Evolutionary conservation across 2,329 filamentous ascomycete species (phyloP).

Genomic region (Penicillium crustosum): DNA sequence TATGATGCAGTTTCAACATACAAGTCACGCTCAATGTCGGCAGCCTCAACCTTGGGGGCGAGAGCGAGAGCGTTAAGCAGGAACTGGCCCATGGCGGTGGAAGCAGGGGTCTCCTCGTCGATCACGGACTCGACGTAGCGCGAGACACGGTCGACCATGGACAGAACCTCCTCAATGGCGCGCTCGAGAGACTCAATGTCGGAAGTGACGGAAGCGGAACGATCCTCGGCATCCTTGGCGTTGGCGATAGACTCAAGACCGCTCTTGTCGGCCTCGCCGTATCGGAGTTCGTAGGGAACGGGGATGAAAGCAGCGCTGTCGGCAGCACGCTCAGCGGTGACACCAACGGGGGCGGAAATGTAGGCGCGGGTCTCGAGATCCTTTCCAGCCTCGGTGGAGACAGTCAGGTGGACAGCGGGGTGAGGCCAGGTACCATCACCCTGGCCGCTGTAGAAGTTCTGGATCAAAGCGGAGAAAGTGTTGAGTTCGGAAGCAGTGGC

Average conservation of each 20-base stretch:
- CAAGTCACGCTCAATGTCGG: slow-evolving; percentile 94
- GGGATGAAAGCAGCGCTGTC: slow-evolving; percentile 98
- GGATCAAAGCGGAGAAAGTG: slow-evolving; percentile 96
- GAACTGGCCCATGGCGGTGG: slow-evolving; percentile 89
- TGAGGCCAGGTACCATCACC: slow-evolving; percentile 97
- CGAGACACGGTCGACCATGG: slow-evolving; percentile 85
- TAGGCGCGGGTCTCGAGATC: slow-evolving; percentile 90
- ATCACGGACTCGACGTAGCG: slow-evolving; percentile 92
- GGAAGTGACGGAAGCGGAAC: slow-evolving; percentile 71
- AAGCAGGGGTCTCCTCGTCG: slow-evolving; percentile 82
- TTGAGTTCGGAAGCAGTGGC: slow-evolving; percentile 95
- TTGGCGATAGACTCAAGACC: slow-evolving; percentile 80
- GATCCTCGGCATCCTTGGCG: slow-evolving; percentile 75
- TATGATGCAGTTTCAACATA: slow-evolving; percentile 38
- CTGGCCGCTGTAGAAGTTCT: slow-evolving; percentile 98
- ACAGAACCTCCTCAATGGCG: slow-evolving; percentile 81
- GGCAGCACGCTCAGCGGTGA: slow-evolving; percentile 89
- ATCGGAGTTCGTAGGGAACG: slow-evolving; percentile 90
- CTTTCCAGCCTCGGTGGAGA: slow-evolving; percentile 83
- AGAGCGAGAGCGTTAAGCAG: slow-evolving; percentile 90
- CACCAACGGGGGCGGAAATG: slow-evolving; percentile 91
- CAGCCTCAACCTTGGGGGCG: slow-evolving; percentile 88
- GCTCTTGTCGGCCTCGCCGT: slow-evolving; percentile 74
- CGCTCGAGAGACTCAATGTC: slow-evolving; percentile 88
- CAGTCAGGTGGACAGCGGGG: slow-evolving; percentile 95